These are phyloP conservation scores for Camellia granthamiana DNA, from an alignment of 148 eudicot species.

Conservation along the genomic window DNA sequence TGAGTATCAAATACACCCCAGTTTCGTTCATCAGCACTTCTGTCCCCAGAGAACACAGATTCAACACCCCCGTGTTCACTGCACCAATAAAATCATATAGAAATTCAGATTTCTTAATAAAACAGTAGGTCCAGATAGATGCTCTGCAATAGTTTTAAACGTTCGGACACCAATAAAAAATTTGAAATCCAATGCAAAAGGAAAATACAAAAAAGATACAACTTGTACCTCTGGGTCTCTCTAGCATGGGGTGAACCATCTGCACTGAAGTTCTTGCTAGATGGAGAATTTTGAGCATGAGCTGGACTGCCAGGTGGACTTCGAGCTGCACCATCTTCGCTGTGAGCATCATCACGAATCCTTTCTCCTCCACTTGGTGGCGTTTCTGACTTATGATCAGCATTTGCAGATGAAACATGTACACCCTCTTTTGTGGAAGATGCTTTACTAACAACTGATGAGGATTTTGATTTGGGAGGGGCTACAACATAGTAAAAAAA, in stretches of 20 bases:
- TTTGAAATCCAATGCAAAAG: not conserved
- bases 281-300: conserved; percentile 18
- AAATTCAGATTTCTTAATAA: conserved; percentile 8
- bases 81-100: no score
- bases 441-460: no score
- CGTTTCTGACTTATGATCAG: conserved; percentile 40
- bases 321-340: conserved; percentile 37
- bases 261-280: no score
- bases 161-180: not conserved
- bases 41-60: no score
- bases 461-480: no score
- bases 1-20: conserved; percentile 57
- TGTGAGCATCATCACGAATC: conserved; percentile 37
- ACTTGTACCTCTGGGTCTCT: not conserved
- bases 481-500: no score
- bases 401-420: conserved; percentile 34
- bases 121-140: not conserved
- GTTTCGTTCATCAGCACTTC: no score
- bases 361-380: conserved; percentile 20
- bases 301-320: conserved; percentile 65
- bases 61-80: no score
- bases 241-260: no score
- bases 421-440: no score
- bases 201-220: not conserved
- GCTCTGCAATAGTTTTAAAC: not conserved